Evolutionary conservation across 805 yeast species (phyloP), one percentile per base, ranked within the genome.

Genomic region (Suhomyces sp.): DNA sequence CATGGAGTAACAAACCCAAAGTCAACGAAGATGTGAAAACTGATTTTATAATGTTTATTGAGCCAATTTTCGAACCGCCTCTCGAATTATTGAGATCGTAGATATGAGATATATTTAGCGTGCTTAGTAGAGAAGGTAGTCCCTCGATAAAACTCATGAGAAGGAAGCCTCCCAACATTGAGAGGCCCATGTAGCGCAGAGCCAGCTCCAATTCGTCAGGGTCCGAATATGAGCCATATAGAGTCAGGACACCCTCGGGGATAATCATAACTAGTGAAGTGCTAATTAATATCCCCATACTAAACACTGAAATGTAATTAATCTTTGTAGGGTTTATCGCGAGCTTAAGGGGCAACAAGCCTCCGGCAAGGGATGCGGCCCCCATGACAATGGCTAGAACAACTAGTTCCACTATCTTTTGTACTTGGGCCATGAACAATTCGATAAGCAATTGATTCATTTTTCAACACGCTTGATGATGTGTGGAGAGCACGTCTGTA

Each of bases 1-100:
- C 81, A 61, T 87, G 96, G 13, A 87, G 71, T 1, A 86, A 61
- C 12, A 87, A 71, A 0, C 91, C 90, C 3, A 86, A 58, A 0
- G 88, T 80, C 2, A 82, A 71, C 1, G 88, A 68, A 13, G 81
- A 68, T 15, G 62, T 59, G 17, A 76, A 47, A 1, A 80, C 68
- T 3, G 76, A 62, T 29, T 49, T 33, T 8, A 57, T 22, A 3
- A 52, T 29, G 9, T 48, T 54, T 3, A 15, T 1, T 5, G 29
- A 1, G 15, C 52, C 29, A 29, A 27, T 13, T 17, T 29, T 29
- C 21, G 47, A 8, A 13, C 20, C 29, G 35, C 46, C 10, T 15
- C 17, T 19, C 17, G 49, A 20, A 17, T 37, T 22, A 17, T 25
- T 21, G 20, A 27, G 35, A n/a, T 33, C 22, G 10, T 46, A 53